Conservation (phyloP, 352 stramenopile genomes). For the Thalassiosira mediterranea region DNA sequence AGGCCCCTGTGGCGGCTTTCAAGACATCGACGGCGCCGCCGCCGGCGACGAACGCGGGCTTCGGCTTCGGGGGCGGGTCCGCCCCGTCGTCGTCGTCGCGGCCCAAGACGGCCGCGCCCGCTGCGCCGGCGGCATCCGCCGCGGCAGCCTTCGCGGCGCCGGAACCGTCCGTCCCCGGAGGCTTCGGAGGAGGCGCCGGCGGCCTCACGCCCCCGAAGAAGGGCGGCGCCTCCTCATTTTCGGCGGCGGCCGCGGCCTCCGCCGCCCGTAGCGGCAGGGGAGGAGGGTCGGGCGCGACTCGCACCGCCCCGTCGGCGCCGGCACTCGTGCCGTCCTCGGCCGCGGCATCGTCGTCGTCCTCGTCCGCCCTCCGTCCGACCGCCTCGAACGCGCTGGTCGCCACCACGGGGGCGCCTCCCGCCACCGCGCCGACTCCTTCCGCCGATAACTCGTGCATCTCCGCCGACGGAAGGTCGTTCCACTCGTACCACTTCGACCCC, state of each 20-base stretch:
- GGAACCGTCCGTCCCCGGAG: background rate
- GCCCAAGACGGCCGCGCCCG: too few relatives aligned
- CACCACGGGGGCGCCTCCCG: background rate
- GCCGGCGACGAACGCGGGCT: background rate
- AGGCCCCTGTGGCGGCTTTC: background rate
- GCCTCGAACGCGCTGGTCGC: background rate
- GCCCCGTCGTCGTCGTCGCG: background rate
- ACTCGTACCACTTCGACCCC: slow-evolving; percentile 51
- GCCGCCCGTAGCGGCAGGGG: background rate
- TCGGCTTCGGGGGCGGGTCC: background rate
- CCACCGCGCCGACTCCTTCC: background rate
- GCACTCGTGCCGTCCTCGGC: background rate
- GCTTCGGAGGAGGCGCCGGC: too few relatives aligned
- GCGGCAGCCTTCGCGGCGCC: background rate
- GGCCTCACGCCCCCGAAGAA: too few relatives aligned
- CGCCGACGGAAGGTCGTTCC: slow-evolving; percentile 60
- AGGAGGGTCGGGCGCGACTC: background rate
- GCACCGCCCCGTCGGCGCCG: background rate
- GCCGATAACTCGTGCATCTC: slow-evolving; percentile 44
- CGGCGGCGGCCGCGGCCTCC: background rate
- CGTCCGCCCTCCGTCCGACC: background rate
- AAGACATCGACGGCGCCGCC: background rate
- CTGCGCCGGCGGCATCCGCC: background rate
- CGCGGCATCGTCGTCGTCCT: background rate
- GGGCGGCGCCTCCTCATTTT: background rate